Evolutionary conservation across 257 asterid genomes (phyloP).

Genomic region (Solanum commersonii): DNA sequence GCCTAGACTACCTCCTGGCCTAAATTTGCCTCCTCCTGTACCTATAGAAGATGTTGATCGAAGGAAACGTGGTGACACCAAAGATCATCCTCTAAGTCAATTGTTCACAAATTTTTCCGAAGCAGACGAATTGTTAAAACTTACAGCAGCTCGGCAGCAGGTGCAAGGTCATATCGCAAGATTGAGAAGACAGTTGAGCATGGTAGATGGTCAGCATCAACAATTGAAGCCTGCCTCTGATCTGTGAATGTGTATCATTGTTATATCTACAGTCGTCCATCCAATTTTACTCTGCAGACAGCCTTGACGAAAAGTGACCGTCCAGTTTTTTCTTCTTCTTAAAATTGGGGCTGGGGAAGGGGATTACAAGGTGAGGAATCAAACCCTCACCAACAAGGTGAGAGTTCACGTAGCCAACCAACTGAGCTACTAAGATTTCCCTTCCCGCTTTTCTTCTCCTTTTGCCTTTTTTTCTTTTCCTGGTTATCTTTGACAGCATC

Average conservation of each 20-base stretch:
- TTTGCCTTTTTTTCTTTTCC: neutral
- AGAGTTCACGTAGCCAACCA: neutral
- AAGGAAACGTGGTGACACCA: constrained; percentile 56
- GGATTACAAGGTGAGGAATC: neutral
- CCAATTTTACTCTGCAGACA: neutral
- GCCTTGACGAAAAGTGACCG: neutral
- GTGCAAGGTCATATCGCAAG: constrained; percentile 27
- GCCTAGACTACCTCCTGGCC: constrained; percentile 59
- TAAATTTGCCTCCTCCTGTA: constrained; percentile 22
- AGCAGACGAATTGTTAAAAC: constrained; percentile 87
- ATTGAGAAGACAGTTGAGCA: neutral
- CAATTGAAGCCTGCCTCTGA: neutral
- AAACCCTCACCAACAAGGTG: neutral
- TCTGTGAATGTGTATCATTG: constrained; percentile 11
- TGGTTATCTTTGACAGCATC: neutral
- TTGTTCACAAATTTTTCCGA: constrained; percentile 82
- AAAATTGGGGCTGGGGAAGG: neutral
- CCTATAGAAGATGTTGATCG: constrained; percentile 52
- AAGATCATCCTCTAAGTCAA: constrained; percentile 70
- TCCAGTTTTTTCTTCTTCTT: neutral
- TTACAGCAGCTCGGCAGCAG: constrained; percentile 95
- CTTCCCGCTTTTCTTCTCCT: neutral
- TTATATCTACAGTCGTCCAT: constrained; percentile 3
- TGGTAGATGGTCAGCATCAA: neutral
- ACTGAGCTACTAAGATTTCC: neutral